Conservation (phyloP, 2,329 filamentous ascomycete genomes). For the Trichophyton simii region DNA sequence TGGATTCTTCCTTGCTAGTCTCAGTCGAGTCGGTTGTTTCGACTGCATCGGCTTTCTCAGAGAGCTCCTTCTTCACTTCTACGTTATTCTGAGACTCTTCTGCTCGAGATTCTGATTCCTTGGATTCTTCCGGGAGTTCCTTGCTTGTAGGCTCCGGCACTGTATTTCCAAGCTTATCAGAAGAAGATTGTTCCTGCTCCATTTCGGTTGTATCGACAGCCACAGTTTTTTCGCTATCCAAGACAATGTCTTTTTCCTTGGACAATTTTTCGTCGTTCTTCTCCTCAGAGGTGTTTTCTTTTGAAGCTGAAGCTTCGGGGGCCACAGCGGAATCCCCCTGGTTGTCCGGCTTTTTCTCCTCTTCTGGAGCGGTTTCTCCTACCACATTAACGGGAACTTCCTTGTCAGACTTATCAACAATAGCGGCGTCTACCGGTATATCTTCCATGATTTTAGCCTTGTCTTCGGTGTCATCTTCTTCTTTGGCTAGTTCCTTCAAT, state of each 20-base stretch:
- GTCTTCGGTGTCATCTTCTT: background rate
- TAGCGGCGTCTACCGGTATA: background rate
- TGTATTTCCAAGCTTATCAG: conserved; percentile 12
- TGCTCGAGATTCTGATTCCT: background rate
- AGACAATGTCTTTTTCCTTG: background rate
- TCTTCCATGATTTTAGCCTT: background rate
- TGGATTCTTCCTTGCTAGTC: background rate
- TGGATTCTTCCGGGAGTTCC: conserved; percentile 6
- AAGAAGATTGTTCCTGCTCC: background rate
- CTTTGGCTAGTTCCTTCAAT: background rate
- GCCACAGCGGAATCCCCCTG: background rate
- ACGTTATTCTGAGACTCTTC: background rate
- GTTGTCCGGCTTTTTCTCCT: background rate
- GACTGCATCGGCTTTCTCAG: background rate
- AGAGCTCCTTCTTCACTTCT: background rate
- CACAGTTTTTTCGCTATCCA: background rate
- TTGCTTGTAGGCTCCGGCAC: conserved; percentile 22
- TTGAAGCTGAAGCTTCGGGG: background rate
- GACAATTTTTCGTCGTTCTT: background rate
- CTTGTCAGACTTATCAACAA: background rate
- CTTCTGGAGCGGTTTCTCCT: conserved; percentile 11
- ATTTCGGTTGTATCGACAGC: background rate
- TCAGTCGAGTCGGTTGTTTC: background rate
- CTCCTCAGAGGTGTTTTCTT: background rate
- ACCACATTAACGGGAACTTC: background rate